These are phyloP conservation scores for Bipolaris victoriae DNA, from an alignment of 2,329 filamentous ascomycete genomes.

Conservation along the genomic window DNA sequence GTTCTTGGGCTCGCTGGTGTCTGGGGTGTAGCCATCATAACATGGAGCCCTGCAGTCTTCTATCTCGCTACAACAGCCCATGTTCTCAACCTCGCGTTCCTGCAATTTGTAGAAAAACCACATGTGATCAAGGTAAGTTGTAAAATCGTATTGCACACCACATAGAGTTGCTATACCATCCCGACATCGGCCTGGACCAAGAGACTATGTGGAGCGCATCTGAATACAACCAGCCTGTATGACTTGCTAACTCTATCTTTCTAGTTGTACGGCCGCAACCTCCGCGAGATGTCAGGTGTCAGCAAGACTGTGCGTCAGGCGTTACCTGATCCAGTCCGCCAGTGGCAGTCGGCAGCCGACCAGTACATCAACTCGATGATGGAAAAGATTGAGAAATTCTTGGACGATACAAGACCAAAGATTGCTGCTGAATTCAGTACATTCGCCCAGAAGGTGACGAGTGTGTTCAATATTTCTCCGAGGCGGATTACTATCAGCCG, in stretches of 20 bases:
- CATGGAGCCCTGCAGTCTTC: constrained; percentile 85
- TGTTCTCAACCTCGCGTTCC: constrained; percentile 81
- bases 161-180: neutral
- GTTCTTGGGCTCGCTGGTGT: constrained; percentile 92
- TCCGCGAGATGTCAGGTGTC: constrained; percentile 86
- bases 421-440: constrained; percentile 84
- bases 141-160: neutral
- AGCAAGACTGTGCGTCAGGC: constrained; percentile 90
- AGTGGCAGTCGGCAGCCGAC: constrained; percentile 86
- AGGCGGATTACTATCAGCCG: constrained; percentile 82
- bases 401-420: constrained; percentile 84
- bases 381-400: constrained; percentile 87
- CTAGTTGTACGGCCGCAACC: constrained; percentile 76
- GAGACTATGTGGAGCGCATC: too few relatives aligned
- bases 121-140: constrained; percentile 68
- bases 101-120: constrained; percentile 91
- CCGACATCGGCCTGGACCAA: neutral
- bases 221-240: neutral
- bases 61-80: constrained; percentile 86
- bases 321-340: constrained; percentile 80
- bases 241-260: neutral
- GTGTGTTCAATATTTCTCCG: constrained; percentile 88
- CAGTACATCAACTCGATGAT: constrained; percentile 83
- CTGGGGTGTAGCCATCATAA: constrained; percentile 93
- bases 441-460: constrained; percentile 85